Percentiles rank a stretch among this genome's conserved stretches.
Evolutionary conservation across 1,284 basidiomycete genomes (phyloP).

Genomic region (Salmacisia buchloeana): DNA sequence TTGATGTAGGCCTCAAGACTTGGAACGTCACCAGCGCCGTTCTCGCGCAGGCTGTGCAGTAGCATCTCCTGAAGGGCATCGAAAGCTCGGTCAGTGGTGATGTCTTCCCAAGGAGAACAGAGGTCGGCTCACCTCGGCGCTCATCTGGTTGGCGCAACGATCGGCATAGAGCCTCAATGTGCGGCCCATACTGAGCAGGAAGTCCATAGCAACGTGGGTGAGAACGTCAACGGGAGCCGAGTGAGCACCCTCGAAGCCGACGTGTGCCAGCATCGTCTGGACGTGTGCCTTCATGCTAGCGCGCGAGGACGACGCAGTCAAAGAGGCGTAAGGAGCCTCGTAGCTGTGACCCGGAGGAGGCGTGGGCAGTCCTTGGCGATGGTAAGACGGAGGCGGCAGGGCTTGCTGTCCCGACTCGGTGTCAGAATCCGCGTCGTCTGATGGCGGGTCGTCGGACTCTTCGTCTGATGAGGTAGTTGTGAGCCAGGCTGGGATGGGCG

Average conservation of each 20-base stretch:
- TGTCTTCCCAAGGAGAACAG: not conserved
- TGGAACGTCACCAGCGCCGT: conserved; percentile 67
- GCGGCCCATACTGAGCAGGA: conserved; percentile 75
- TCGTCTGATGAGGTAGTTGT: conserved; percentile 36
- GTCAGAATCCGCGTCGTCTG: conserved; percentile 21
- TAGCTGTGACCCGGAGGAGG: not conserved
- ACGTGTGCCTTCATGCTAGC: conserved; percentile 30
- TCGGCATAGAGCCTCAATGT: conserved; percentile 77
- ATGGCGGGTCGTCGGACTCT: conserved; percentile 31
- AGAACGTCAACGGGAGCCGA: conserved; percentile 68
- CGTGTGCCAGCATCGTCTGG: conserved; percentile 37
- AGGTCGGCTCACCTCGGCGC: conserved; percentile 63
- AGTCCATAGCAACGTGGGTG: conserved; percentile 72
- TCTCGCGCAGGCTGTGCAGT: conserved; percentile 79
- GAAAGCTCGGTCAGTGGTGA: not conserved
- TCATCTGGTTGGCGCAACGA: conserved; percentile 71
- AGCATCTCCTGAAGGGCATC: conserved; percentile 69
- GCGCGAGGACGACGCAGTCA: conserved; percentile 14
- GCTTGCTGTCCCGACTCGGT: conserved; percentile 2
- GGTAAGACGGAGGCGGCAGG: not conserved
- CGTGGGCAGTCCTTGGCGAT: not conserved
- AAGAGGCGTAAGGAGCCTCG: not conserved
- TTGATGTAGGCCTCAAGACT: conserved; percentile 79
- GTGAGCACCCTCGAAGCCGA: conserved; percentile 41
- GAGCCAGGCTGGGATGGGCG: conserved; percentile 40